phyloP scores from a whole-genome alignment of 2,329 filamentous ascomycete genomes.

The Clonostachys byssicola region DNA sequence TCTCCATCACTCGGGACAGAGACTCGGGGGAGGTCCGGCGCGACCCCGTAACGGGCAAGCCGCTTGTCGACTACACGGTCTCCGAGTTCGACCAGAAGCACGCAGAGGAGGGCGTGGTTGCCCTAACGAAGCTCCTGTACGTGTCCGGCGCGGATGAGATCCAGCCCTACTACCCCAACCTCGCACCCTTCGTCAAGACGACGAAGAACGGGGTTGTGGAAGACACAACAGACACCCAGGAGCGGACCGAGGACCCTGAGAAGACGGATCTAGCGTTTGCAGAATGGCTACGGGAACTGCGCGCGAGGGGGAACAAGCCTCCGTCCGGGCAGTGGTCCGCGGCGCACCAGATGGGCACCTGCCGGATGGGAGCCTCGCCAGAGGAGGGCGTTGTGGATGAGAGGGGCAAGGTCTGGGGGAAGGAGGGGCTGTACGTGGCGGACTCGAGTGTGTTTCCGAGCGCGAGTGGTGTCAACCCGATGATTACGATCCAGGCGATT shows the following conservation, averaged over 20 bases:
- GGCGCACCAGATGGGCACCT: conserved; percentile 81
- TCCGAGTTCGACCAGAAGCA: conserved; percentile 70
- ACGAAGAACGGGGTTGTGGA: conserved; percentile 9
- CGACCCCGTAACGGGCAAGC: conserved; percentile 62
- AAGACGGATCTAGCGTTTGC: conserved; percentile 57
- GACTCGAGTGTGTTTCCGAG: conserved; percentile 75
- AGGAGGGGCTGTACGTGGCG: conserved; percentile 61
- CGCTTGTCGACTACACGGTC: conserved; percentile 65
- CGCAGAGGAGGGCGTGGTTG: conserved; percentile 67
- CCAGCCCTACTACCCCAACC: conserved; percentile 55
- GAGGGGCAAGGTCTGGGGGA: conserved; percentile 60
- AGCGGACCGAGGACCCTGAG: conserved; percentile 26
- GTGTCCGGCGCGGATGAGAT: conserved; percentile 80
- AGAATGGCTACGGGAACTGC: conserved; percentile 52
- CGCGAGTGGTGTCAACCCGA: conserved; percentile 77
- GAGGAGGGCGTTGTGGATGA: conserved; percentile 54
- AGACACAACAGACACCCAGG: conserved; percentile 10
- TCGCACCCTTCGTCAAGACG: conserved; percentile 55
- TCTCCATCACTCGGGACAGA: conserved; percentile 71
- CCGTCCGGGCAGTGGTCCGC: conserved; percentile 54
- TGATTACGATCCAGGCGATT: conserved; percentile 73
- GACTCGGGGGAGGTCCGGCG: conserved; percentile 71
- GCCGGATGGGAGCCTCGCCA: conserved; percentile 59
- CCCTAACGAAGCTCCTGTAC: conserved; percentile 72
- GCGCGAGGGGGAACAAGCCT: conserved; percentile 41